Conservation (phyloP, 805 yeast species). For the Priceomyces castillae region DNA sequence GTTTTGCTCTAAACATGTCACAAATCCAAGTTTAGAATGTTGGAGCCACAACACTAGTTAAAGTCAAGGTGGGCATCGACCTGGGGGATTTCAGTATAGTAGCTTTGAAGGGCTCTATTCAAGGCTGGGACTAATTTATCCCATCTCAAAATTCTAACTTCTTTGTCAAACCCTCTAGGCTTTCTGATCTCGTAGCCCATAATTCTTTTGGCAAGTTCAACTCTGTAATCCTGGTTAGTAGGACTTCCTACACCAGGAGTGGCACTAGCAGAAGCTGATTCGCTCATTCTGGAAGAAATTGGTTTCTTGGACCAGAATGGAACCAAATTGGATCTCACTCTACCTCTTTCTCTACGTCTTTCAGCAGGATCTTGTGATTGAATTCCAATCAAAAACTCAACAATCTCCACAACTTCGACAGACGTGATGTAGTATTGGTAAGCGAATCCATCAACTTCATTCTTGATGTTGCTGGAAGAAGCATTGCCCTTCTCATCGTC, state of each 20-base stretch:
- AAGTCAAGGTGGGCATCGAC: slow-evolving; percentile 13
- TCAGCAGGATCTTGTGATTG: slow-evolving; percentile 45
- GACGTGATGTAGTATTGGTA: slow-evolving; percentile 54
- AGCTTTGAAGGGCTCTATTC: slow-evolving; percentile 62
- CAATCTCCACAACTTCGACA: slow-evolving; percentile 65
- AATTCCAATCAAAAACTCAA: slow-evolving; percentile 57
- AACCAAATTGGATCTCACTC: slow-evolving; percentile 62
- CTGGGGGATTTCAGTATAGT: slow-evolving; percentile 56
- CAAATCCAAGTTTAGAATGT: too few species aligned
- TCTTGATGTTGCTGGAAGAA: slow-evolving; percentile 12
- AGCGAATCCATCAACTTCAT: slow-evolving; percentile 23
- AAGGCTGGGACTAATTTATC: slow-evolving; percentile 57
- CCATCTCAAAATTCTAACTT: slow-evolving; percentile 62
- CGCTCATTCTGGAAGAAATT: slow-evolving; percentile 44
- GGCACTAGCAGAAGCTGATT: slow-evolving; percentile 12
- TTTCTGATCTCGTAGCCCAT: slow-evolving; percentile 61
- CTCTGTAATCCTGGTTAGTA: slow-evolving; percentile 37
- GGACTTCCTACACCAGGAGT: slow-evolving; percentile 6
- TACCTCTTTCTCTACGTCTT: slow-evolving; percentile 61
- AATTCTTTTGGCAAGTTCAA: slow-evolving; percentile 60
- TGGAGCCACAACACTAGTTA: background rate
- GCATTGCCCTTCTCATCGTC: slow-evolving; percentile 22
- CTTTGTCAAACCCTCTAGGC: slow-evolving; percentile 69
- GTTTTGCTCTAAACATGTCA: too few species aligned
- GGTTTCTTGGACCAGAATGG: slow-evolving; percentile 67